Conservation (phyloP, 345 rosid genomes). For the Rhizophora apiculata region DNA sequence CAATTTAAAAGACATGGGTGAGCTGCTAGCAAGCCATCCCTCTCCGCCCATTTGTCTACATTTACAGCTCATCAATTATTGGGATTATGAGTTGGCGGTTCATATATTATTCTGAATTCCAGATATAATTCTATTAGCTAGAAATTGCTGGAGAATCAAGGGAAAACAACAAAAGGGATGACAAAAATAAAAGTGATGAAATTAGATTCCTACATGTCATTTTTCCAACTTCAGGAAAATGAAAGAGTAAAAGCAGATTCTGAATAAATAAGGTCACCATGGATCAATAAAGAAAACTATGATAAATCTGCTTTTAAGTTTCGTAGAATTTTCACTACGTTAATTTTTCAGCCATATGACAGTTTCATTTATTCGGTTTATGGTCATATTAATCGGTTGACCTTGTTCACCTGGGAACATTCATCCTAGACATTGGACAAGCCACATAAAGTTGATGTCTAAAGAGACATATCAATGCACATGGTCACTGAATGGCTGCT, state of each 20-base stretch:
- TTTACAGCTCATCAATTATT: constrained; percentile 3
- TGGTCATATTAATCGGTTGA: too few relatives aligned
- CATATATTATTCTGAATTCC: background rate
- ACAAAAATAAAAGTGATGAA: background rate
- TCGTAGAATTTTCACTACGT: too few relatives aligned
- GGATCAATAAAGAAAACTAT: too few relatives aligned
- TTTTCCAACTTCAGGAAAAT: background rate
- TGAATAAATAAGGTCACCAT: too few relatives aligned
- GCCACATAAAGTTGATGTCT: background rate
- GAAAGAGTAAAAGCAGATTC: background rate
- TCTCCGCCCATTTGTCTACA: background rate
- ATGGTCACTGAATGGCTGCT: constrained; percentile 22
- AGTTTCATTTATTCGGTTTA: too few relatives aligned
- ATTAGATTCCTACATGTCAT: background rate
- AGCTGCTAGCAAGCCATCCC: constrained; percentile 7
- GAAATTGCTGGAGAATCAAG: background rate
- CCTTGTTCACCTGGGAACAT: too few relatives aligned
- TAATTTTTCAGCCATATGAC: too few relatives aligned
- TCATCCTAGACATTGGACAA: too few relatives aligned
- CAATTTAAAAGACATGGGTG: constrained; percentile 2
- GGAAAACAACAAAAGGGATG: background rate
- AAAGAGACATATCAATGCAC: constrained; percentile 5
- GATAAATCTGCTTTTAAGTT: too few relatives aligned
- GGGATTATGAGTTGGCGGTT: constrained; percentile 2
- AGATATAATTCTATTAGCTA: background rate